phyloP scores from a whole-genome alignment of 202 grass and related monocot species.

The Panicum hallii region DNA sequence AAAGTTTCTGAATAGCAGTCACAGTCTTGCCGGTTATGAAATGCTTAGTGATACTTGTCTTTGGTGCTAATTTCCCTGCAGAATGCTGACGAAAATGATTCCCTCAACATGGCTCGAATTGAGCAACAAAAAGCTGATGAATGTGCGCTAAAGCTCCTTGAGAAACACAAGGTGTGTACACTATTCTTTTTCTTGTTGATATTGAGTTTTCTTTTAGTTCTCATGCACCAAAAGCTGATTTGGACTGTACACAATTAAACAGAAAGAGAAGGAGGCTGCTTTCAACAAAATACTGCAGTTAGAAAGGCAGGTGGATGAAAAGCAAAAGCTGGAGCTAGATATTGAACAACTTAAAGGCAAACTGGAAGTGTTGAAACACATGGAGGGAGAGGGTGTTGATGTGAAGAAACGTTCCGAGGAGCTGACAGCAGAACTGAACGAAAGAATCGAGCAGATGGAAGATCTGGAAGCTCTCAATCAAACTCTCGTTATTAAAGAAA shows the following conservation, averaged over 20 bases:
- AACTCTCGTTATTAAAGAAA: constrained; percentile 53
- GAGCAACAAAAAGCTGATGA: constrained; percentile 68
- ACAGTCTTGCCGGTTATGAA: neutral
- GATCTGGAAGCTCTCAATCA: constrained; percentile 50
- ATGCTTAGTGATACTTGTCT: neutral
- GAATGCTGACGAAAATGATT: constrained; percentile 53
- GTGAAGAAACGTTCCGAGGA: constrained; percentile 52
- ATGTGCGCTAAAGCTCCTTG: constrained; percentile 54
- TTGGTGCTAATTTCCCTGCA: constrained; percentile 37
- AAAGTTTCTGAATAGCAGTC: constrained; percentile 13
- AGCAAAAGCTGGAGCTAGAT: constrained; percentile 66
- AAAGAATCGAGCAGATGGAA: constrained; percentile 59
- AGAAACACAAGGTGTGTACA: constrained; percentile 58
- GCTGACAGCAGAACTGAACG: constrained; percentile 49
- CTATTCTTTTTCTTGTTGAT: constrained; percentile 15
- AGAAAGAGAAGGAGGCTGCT: constrained; percentile 71
- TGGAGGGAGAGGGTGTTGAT: constrained; percentile 58
- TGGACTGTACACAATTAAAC: constrained; percentile 21
- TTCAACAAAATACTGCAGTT: constrained; percentile 64
- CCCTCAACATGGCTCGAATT: constrained; percentile 55
- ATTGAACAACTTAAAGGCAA: constrained; percentile 66
- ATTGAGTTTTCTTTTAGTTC: constrained; percentile 8
- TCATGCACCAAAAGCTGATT: neutral
- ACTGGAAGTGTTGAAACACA: constrained; percentile 61
- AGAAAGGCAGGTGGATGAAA: constrained; percentile 64